A percentile compares a stretch with the other conserved stretches of the same genome.
Conservation (phyloP, 306 rosid species). For the Gastrolobium villosum region DNA sequence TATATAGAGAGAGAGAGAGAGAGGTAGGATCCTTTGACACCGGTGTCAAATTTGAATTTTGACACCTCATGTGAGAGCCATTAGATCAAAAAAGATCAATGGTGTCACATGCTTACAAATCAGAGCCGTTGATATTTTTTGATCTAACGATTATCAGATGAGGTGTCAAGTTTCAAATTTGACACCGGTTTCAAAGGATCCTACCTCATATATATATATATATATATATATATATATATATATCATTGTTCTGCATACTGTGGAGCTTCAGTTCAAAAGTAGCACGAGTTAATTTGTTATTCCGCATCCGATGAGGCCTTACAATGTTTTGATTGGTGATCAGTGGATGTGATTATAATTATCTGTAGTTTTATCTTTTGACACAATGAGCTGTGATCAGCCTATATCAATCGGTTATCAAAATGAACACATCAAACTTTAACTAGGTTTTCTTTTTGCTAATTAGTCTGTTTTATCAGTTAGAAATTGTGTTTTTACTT, state of each 20-base stretch:
- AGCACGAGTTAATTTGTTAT: conserved; percentile 5
- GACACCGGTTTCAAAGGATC: too few species aligned
- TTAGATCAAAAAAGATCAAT: too few species aligned
- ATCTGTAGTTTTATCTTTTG: not conserved
- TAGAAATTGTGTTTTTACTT: conserved; percentile 19
- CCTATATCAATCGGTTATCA: not conserved
- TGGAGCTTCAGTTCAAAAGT: not conserved
- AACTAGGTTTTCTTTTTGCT: not conserved
- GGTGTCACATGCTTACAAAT: too few species aligned
- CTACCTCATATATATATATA: not conserved
- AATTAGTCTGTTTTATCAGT: not conserved
- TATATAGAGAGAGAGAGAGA: too few species aligned
- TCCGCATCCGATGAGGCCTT: conserved; percentile 1
- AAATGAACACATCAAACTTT: not conserved
- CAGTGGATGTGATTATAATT: conserved; percentile 4
- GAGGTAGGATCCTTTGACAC: too few species aligned
- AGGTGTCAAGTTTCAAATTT: too few species aligned
- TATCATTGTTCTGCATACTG: not conserved
- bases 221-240: too few species aligned
- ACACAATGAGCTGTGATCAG: not conserved
- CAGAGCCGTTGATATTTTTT: too few species aligned
- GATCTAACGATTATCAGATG: too few species aligned
- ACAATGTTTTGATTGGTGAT: not conserved
- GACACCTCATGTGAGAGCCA: too few species aligned
- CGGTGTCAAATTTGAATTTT: too few species aligned